Base-by-base conservation (phyloP, 2,329 filamentous ascomycete genomes). In the Beauveria scarabaeidicola region DNA sequence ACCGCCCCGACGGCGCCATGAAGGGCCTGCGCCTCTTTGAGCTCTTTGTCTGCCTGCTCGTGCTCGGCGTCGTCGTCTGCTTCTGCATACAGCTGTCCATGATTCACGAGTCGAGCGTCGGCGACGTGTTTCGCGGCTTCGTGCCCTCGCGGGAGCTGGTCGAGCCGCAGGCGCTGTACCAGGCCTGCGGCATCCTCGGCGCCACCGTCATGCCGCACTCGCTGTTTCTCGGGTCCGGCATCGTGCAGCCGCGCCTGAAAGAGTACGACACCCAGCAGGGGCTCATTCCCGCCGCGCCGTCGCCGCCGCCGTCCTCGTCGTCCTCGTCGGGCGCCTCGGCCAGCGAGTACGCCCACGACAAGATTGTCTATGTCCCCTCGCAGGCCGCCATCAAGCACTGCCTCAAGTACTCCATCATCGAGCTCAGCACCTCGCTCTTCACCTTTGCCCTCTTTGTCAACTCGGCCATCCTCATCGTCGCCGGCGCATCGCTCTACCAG, bases 381-480 rank as follows among this genome's bases (percentile, higher is more conserved):
- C 77, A 89, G 1, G 73, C 79, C 6, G 89, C 90, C n/a, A 90
- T 94, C 63, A 81, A 81, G 17, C 81, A 85, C 66, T 91, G 86
- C 62, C 81, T 92, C 67, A 88, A 85, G 62, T 89, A 89, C 69
- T 89, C 87, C 3, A 85, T 89, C 60, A 74, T 81, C 21, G 90
- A 94, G 69, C 75, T 92, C 10, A 77, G 82, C 7, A 69, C 91
- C 15, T 88, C 87, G 0, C 84, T 94, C 40, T 90, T 91, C 69
- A 90, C 88, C 0, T 92, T 93, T 69, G 90, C 90, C 0, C 80
- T 94, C 3, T 94, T 94, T 67, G 88, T 93, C 67, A 94, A 94
- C 75, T 89, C 84, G 58, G 81, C 89, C 40, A 93, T 94, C 66
- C 79, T 94, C 15, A 91, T 94, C 65, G 86, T 91, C 13, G 87